A percentile compares a stretch with the other conserved stretches of the same genome.
Conservation (phyloP, 495 filamentous ascomycete genomes). For the Penicillium ucsense region DNA sequence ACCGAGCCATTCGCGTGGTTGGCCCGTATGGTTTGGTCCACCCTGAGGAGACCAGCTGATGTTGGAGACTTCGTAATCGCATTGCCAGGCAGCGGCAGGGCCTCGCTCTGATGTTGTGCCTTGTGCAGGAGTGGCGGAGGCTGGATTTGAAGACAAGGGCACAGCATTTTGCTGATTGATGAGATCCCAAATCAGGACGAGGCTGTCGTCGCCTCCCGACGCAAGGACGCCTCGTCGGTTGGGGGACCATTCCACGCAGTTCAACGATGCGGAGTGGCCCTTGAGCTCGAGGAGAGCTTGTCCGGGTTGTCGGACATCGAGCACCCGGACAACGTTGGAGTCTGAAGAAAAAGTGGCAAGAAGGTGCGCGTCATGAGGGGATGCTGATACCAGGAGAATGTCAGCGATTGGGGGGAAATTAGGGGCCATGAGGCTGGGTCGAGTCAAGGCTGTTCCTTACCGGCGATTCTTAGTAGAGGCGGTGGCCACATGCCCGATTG, state of each 20-base stretch:
- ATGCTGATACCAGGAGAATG: constrained; percentile 42
- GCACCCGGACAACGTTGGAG: constrained; percentile 83
- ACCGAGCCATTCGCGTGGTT: constrained; percentile 86
- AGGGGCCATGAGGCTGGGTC: no score
- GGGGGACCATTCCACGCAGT: constrained; percentile 93
- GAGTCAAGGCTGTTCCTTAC: constrained; percentile 20
- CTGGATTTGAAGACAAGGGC: constrained; percentile 24
- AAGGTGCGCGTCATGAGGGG: constrained; percentile 90
- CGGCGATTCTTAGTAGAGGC: constrained; percentile 74
- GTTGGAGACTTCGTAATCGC: constrained; percentile 93
- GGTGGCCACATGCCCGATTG: constrained; percentile 74
- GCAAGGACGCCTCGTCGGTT: constrained; percentile 77
- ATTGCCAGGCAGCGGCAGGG: constrained; percentile 81
- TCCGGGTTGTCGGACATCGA: constrained; percentile 93
- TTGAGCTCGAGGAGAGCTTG: constrained; percentile 90
- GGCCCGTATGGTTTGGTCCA: constrained; percentile 45
- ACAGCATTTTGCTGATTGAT: constrained; percentile 55
- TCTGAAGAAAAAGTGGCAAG: constrained; percentile 95
- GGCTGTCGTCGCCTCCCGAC: constrained; percentile 83
- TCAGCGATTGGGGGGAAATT: background rate
- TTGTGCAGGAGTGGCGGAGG: constrained; percentile 22
- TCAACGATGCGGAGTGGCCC: constrained; percentile 78
- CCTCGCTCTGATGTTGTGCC: constrained; percentile 40
- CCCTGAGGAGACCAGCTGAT: constrained; percentile 88
- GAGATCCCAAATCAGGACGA: constrained; percentile 90